Percentiles rank a stretch among this genome's conserved stretches.
Evolutionary conservation across 257 asterid genomes (phyloP).

Genomic region (Penstemon eatonii): DNA sequence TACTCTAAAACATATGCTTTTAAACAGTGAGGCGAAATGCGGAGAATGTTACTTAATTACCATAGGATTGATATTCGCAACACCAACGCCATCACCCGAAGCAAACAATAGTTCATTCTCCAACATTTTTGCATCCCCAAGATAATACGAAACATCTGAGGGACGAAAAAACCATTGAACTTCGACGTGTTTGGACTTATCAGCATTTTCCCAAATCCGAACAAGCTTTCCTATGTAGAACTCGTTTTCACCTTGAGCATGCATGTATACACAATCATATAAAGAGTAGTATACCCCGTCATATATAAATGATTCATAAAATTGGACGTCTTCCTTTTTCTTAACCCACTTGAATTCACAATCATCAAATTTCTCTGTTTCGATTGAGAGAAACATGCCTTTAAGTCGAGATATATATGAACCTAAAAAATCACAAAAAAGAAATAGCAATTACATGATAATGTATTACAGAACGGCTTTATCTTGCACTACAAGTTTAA

Average conservation of each 20-base stretch:
- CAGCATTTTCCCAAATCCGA: slow-evolving; percentile 42
- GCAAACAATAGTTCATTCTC: slow-evolving; percentile 53
- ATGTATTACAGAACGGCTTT: no score
- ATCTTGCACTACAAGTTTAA: no score
- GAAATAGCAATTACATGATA: no score
- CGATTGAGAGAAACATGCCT: slow-evolving; percentile 17
- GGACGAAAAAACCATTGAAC: slow-evolving; percentile 59
- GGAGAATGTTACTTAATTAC: slow-evolving; percentile 27
- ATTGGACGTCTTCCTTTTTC: slow-evolving; percentile 29
- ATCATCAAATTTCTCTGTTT: slow-evolving; percentile 20
- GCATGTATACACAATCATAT: slow-evolving; percentile 49
- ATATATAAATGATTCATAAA: slow-evolving; percentile 48
- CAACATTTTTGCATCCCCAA: slow-evolving; percentile 25
- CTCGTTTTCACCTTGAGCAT: slow-evolving; percentile 25
- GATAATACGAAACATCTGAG: slow-evolving; percentile 40
- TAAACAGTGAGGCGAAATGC: no score
- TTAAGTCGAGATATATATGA: no score
- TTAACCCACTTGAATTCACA: slow-evolving; percentile 46
- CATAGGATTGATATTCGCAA: slow-evolving; percentile 43
- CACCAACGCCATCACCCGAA: slow-evolving; percentile 50
- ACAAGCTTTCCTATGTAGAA: slow-evolving; percentile 48
- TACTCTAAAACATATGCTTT: no score
- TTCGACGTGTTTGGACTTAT: slow-evolving; percentile 40
- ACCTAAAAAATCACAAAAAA: no score
- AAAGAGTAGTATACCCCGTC: slow-evolving; percentile 45